Conservation (phyloP, 306 rosid species). For the Ochetophila trinervis region DNA sequence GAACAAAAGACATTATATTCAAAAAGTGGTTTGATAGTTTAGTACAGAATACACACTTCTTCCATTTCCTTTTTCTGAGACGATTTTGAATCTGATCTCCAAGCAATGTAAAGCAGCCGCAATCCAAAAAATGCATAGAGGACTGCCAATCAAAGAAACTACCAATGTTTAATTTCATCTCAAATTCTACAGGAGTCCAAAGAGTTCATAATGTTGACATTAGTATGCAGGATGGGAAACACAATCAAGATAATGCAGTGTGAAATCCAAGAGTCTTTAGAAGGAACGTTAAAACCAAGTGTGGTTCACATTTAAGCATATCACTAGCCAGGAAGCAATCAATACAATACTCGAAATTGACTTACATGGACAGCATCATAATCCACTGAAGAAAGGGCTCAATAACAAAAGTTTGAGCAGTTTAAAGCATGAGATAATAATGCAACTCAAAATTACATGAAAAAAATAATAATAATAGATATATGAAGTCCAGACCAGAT, state of each 20-base stretch:
- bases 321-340: too few relatives aligned
- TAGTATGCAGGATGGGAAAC: background rate
- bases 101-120: constrained; percentile 90
- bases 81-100: constrained; percentile 91
- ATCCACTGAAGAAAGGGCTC: too few relatives aligned
- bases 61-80: constrained; percentile 98
- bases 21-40: background rate
- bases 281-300: background rate
- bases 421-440: too few relatives aligned
- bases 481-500: too few relatives aligned
- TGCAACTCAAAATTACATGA: too few relatives aligned
- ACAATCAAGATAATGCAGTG: background rate
- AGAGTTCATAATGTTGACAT: background rate
- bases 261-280: background rate
- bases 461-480: too few relatives aligned
- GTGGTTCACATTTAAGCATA: background rate
- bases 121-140: constrained; percentile 88
- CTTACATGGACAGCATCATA: too few relatives aligned
- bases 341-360: too few relatives aligned
- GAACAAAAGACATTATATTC: background rate
- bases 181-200: constrained; percentile 5
- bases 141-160: constrained; percentile 50
- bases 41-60: constrained; percentile 53
- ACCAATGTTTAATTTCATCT: constrained; percentile 16
- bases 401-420: too few relatives aligned